These are phyloP conservation scores for Naegleria fowleri DNA, from an alignment of 208 protist species.

Conservation along the genomic window DNA sequence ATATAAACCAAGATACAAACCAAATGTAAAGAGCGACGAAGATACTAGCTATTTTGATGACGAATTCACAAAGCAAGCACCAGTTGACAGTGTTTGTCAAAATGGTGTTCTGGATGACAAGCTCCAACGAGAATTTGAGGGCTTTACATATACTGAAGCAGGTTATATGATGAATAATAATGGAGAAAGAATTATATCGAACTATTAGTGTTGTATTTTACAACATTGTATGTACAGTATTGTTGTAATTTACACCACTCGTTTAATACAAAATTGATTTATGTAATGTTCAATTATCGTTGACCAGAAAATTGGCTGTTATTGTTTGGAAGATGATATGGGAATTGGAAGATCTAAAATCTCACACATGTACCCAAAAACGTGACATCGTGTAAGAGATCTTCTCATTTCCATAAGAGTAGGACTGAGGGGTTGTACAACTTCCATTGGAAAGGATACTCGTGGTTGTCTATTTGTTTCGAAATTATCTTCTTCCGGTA, in stretches of 20 bases:
- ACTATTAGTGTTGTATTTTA: background rate
- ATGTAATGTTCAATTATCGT: too few relatives aligned
- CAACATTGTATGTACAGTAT: background rate
- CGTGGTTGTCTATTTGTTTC: too few relatives aligned
- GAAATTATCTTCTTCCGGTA: too few relatives aligned
- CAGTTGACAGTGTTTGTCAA: background rate
- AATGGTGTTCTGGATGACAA: background rate
- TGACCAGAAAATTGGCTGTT: too few relatives aligned
- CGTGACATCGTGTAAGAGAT: background rate
- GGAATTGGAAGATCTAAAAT: background rate
- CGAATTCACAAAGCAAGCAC: constrained; percentile 12
- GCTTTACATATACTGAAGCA: constrained; percentile 11
- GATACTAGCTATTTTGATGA: constrained; percentile 27
- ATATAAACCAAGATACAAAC: constrained; percentile 18
- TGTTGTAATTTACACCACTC: background rate
- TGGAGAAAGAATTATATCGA: background rate
- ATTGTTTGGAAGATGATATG: too few relatives aligned
- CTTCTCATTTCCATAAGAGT: background rate
- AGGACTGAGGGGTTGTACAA: background rate
- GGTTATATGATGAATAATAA: background rate
- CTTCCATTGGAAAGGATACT: background rate
- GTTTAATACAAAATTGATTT: background rate
- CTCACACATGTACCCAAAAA: background rate
- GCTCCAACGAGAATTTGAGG: constrained; percentile 18
- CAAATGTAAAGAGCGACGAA: background rate